phyloP scores from a whole-genome alignment of 2,329 filamentous ascomycete genomes.

The Juglanconis oblonga region DNA sequence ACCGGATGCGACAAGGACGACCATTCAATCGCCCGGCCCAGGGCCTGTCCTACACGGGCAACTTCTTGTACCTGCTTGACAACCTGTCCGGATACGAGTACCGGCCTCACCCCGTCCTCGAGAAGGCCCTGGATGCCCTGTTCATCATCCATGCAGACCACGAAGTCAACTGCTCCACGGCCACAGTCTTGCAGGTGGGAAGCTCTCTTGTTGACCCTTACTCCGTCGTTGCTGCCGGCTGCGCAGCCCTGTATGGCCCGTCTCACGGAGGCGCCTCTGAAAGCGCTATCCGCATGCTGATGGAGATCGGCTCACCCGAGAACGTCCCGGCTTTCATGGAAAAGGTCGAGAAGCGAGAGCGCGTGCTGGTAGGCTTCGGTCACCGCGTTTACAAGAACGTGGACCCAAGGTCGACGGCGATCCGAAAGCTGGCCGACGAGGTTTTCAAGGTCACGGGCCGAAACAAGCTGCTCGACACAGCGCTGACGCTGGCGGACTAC shows the following conservation, averaged over 20 bases:
- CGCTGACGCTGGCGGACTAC: slow-evolving; percentile 42
- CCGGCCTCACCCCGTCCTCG: slow-evolving; percentile 46
- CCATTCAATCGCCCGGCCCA: slow-evolving; percentile 47
- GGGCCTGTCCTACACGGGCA: slow-evolving; percentile 50
- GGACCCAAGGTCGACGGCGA: slow-evolving; percentile 49
- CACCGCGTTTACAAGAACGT: slow-evolving; percentile 54
- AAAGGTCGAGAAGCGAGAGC: slow-evolving; percentile 47
- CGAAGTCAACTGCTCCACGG: slow-evolving; percentile 56
- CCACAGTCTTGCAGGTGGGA: slow-evolving; percentile 54
- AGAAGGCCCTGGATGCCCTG: slow-evolving; percentile 49
- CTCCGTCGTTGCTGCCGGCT: slow-evolving; percentile 49
- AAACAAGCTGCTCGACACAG: slow-evolving; percentile 50
- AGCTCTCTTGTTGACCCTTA: slow-evolving; percentile 55
- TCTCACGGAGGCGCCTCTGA: slow-evolving; percentile 60
- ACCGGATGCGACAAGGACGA: slow-evolving; percentile 50
- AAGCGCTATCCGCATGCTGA: slow-evolving; percentile 52
- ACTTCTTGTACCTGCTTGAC: slow-evolving; percentile 54
- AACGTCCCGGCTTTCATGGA: slow-evolving; percentile 49
- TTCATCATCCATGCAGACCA: slow-evolving; percentile 58
- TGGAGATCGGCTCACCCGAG: slow-evolving; percentile 47
- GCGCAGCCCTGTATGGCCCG: slow-evolving; percentile 53
- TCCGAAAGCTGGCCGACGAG: slow-evolving; percentile 46
- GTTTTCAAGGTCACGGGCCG: slow-evolving; percentile 48
- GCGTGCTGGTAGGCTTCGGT: slow-evolving; percentile 53
- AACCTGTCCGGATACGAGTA: slow-evolving; percentile 46